Base-by-base conservation (phyloP, 1,139 yeast genomes). In the Candida dubliniensis region DNA sequence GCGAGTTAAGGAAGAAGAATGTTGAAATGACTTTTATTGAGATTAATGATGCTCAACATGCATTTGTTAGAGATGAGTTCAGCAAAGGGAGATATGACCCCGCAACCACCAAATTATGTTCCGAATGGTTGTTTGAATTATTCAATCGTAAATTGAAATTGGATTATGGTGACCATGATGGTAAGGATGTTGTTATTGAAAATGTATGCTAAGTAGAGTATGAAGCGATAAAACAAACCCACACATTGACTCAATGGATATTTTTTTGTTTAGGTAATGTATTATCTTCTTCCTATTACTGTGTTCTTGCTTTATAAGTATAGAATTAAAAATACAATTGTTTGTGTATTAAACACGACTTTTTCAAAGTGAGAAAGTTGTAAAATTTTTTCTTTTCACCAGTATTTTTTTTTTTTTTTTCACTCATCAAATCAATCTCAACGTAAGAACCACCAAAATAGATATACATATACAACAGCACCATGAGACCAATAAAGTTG, bases 51-150 rank as follows among this genome's bases (percentile, higher is more conserved):
- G 95, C 67, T 12, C 91, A 86, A 62, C 95, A 87, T 55, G 95
- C 95, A 0, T 87, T 86, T 58, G 82, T 87, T 42, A 73, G 95
- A 51, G 95, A 87, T 59, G 95, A 86, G 57, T 66, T 71, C 54
- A 82, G 88, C 53, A 87, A 86, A 65, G 95, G 89, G 5, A 72
- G 95, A 54, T 87, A 80, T 58, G 95, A 87, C 59, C 82, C 90
- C 9, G 88, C 90, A 7, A 77, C 83, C 45, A 85, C 95, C 33
- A 73, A 76, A 50, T 71, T 80, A 39, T 84, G 95, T 58, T 68
- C 81, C 58, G 85, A 79, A 27, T 82, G 87, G 76, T 61, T 86
- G 53, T 70, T 75, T 43, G 95, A 87, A 55, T 71, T 86, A 58
- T 87, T 87, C 66, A 78, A 83, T 63, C 73, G 95, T 52, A 76